phyloP scores from a whole-genome alignment of 2,329 filamentous ascomycete species.

The Diaporthe humulicola region DNA sequence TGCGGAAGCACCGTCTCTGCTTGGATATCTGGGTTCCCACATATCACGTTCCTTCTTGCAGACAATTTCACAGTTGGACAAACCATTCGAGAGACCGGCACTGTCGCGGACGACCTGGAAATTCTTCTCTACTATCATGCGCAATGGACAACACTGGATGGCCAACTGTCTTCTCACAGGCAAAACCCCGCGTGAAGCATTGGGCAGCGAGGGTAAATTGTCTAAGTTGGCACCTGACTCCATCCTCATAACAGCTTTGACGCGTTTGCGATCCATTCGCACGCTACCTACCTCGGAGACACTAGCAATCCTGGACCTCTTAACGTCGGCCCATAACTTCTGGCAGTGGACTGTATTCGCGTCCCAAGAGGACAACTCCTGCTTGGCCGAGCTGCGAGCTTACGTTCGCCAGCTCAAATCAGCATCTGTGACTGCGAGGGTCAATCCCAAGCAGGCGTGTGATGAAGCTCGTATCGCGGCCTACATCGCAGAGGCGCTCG shows the following conservation, averaged over 20 bases:
- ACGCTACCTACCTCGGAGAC: constrained; percentile 75
- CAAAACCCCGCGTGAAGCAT: constrained; percentile 82
- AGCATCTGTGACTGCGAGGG: constrained; percentile 64
- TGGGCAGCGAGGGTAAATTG: constrained; percentile 69
- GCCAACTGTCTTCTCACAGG: constrained; percentile 93
- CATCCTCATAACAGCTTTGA: constrained; percentile 80
- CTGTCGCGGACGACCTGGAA: constrained; percentile 83
- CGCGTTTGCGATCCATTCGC: constrained; percentile 75
- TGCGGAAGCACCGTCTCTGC: constrained; percentile 90
- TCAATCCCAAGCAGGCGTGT: constrained; percentile 69
- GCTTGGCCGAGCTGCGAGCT: constrained; percentile 78
- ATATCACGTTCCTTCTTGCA: constrained; percentile 88
- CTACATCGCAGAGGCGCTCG: constrained; percentile 87
- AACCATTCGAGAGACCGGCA: constrained; percentile 75
- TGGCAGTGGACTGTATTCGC: constrained; percentile 95
- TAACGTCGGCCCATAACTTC: constrained; percentile 89
- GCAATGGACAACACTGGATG: constrained; percentile 95
- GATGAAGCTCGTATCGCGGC: constrained; percentile 81
- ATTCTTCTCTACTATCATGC: constrained; percentile 87
- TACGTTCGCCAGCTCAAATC: constrained; percentile 75
- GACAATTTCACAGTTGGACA: constrained; percentile 81
- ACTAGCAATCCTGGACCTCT: constrained; percentile 85
- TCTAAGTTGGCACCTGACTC: constrained; percentile 68
- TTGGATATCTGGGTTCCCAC: constrained; percentile 87
- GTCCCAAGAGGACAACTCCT: constrained; percentile 78